These are phyloP conservation scores for Xanthoparmelia taractica DNA, from an alignment of 495 filamentous ascomycete species.

Conservation along the genomic window DNA sequence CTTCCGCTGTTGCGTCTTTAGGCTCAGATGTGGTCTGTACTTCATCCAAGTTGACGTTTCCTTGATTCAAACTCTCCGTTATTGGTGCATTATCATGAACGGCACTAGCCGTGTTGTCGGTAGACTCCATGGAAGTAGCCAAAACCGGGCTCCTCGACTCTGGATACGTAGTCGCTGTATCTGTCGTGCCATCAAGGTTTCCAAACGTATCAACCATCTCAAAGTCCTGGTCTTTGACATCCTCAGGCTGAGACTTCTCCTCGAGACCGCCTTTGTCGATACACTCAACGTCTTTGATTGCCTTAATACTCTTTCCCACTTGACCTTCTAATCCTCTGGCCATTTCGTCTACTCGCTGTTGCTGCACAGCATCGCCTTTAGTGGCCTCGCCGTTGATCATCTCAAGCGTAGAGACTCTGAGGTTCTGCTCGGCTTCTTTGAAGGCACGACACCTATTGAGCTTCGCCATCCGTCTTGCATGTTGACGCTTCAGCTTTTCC, in stretches of 20 bases:
- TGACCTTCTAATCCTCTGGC: conserved; percentile 49
- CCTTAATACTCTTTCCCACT: conserved; percentile 47
- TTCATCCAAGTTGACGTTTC: conserved; percentile 3
- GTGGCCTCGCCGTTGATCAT: conserved; percentile 10
- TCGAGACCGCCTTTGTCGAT: conserved; percentile 66
- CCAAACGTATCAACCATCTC: conserved; percentile 20
- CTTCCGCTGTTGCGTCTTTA: conserved; percentile 39
- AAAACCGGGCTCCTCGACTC: conserved; percentile 10
- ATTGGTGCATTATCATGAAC: background rate
- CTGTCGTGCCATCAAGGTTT: conserved; percentile 4
- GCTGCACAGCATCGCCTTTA: conserved; percentile 1
- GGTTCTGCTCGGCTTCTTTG: conserved; percentile 55
- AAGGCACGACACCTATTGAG: conserved; percentile 59
- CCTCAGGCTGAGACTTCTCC: conserved; percentile 43
- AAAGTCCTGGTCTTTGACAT: conserved; percentile 16
- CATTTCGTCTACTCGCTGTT: conserved; percentile 46
- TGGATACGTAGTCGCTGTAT: conserved; percentile 3
- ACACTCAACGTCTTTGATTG: conserved; percentile 55
- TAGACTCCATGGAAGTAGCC: conserved; percentile 1
- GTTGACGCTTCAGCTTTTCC: conserved; percentile 68
- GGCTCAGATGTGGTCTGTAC: conserved; percentile 3
- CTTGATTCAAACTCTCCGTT: conserved; percentile 1
- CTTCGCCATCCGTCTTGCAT: conserved; percentile 64
- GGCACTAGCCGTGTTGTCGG: background rate
- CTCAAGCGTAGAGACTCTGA: conserved; percentile 28